Evolutionary conservation across 2,329 filamentous ascomycete species (phyloP).

Genomic region (Chaetomium olivaceum): DNA sequence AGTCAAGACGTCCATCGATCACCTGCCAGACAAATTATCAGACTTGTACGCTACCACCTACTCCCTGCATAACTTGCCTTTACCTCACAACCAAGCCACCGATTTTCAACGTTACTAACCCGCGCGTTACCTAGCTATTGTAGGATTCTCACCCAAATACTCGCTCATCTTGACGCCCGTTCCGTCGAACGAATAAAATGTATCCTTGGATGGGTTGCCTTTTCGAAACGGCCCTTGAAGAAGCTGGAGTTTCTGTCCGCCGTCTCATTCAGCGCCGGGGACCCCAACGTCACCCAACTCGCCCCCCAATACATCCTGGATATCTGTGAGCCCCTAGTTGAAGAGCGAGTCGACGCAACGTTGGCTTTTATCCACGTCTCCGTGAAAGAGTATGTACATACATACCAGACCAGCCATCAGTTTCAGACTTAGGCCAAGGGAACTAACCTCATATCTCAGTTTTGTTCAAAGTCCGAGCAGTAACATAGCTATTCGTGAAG

Average conservation of each 20-base stretch:
- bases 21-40: background rate
- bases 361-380: constrained; percentile 7
- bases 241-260: constrained; percentile 1
- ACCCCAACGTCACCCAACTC: background rate
- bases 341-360: background rate
- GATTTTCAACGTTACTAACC: background rate
- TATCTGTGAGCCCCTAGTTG: constrained; percentile 1
- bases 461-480: constrained; percentile 1
- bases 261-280: background rate
- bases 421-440: background rate
- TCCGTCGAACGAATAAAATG: background rate
- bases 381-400: constrained; percentile 10
- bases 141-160: background rate
- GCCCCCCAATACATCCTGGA: constrained; percentile 2
- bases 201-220: constrained; percentile 6
- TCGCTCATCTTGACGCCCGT: background rate
- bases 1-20: background rate
- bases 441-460: background rate
- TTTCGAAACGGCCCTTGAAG: constrained; percentile 1
- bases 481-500: background rate
- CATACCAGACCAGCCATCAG: background rate
- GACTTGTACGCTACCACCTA: background rate
- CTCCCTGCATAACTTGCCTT: too few relatives aligned
- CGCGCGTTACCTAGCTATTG: background rate
- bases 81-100: background rate